A percentile compares a stretch with the other conserved stretches of the same genome.
phyloP scores from a whole-genome alignment of 805 yeast genomes.

The Saccharomyces eubayanus region DNA sequence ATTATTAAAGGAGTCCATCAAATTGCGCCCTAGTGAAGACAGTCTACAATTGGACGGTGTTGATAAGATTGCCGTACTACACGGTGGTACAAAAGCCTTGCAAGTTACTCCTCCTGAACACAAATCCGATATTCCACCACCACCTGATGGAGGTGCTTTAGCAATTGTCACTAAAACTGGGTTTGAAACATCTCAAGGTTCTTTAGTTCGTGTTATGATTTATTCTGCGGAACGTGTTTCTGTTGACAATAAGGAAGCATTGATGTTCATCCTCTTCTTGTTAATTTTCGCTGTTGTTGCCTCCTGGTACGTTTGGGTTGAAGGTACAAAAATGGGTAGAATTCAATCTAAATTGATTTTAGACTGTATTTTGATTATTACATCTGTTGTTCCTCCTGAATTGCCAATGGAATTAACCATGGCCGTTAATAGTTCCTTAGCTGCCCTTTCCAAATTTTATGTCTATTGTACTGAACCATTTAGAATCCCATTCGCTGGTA shows the following conservation, averaged over 20 bases:
- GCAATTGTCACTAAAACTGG: constrained; percentile 91
- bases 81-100: constrained; percentile 93
- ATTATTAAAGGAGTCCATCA: constrained; percentile 81
- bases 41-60: constrained; percentile 64
- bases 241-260: constrained; percentile 90
- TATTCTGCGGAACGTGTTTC: constrained; percentile 94
- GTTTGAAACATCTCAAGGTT: constrained; percentile 97
- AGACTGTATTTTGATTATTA: constrained; percentile 91
- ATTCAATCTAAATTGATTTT: constrained; percentile 85
- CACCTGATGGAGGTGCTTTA: constrained; percentile 89
- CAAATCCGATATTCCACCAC: constrained; percentile 38
- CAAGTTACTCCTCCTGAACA: constrained; percentile 73
- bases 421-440: constrained; percentile 91
- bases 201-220: constrained; percentile 94
- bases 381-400: constrained; percentile 98
- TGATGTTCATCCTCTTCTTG: constrained; percentile 83
- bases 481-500: constrained; percentile 94
- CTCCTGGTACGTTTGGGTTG: constrained; percentile 96
- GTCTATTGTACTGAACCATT: constrained; percentile 97
- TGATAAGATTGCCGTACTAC: constrained; percentile 81
- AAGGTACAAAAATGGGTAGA: constrained; percentile 93
- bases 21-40: constrained; percentile 69
- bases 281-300: constrained; percentile 90
- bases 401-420: constrained; percentile 97
- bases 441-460: constrained; percentile 78